phyloP scores from a whole-genome alignment of 768 basidiomycete species.

The Kwoniella botswanensis region DNA sequence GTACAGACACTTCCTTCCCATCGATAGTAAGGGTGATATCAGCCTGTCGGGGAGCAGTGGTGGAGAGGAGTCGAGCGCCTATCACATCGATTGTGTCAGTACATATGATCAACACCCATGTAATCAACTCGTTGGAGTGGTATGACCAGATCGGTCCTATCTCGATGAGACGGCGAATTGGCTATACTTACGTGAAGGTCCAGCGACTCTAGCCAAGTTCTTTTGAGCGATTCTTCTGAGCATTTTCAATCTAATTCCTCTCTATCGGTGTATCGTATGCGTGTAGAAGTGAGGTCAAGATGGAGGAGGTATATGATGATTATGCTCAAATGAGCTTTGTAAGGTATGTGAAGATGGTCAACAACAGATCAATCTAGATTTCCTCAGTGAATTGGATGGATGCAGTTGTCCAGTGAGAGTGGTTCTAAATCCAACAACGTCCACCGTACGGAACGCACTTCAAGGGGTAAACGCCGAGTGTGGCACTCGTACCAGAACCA shows the following conservation, averaged over 20 bases:
- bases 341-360: background rate
- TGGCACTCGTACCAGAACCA: conserved; percentile 20
- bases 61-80: conserved; percentile 48
- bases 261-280: background rate
- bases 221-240: conserved; percentile 30
- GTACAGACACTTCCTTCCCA: conserved; percentile 95
- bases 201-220: conserved; percentile 27
- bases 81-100: background rate
- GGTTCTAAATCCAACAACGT: background rate
- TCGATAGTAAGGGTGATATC: conserved; percentile 88
- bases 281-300: background rate
- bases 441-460: background rate
- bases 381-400: background rate
- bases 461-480: conserved; percentile 18
- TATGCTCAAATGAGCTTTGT: conserved; percentile 12
- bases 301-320: background rate
- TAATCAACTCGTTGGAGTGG: background rate
- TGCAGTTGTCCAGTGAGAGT: background rate
- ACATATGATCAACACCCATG: background rate
- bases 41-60: conserved; percentile 45
- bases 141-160: background rate
- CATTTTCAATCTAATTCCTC: conserved; percentile 27
- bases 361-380: background rate
- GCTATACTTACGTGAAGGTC: conserved; percentile 25
- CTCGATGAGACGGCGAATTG: conserved; percentile 7